phyloP scores from a whole-genome alignment of 805 yeast genomes.

The Candida broadrunensis region DNA sequence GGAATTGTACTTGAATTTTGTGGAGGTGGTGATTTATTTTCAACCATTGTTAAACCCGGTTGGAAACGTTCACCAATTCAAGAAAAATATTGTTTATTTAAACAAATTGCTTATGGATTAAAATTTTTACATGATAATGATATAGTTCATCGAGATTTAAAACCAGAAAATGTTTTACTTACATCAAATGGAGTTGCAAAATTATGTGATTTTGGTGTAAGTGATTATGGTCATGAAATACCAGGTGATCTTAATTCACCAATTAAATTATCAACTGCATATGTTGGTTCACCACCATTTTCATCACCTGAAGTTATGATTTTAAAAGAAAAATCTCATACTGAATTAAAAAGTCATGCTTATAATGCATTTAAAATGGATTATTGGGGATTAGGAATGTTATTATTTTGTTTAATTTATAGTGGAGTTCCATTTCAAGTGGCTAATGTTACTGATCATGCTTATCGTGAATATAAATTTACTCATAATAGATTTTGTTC shows the following conservation, averaged over 20 bases:
- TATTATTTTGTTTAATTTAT: constrained; percentile 58
- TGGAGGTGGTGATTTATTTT: constrained; percentile 59
- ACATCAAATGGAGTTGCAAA: constrained; percentile 60
- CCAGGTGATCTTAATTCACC: constrained; percentile 48
- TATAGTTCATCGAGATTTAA: constrained; percentile 69
- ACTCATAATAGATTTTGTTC: constrained; percentile 41
- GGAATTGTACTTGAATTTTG: constrained; percentile 70
- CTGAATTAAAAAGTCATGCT: constrained; percentile 35
- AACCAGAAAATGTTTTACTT: constrained; percentile 71
- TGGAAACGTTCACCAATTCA: constrained; percentile 52
- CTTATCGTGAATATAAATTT: constrained; percentile 53
- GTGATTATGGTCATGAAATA: constrained; percentile 57
- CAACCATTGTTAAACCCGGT: constrained; percentile 50
- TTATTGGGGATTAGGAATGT: constrained; percentile 70
- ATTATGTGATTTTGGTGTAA: constrained; percentile 75
- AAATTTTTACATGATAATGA: constrained; percentile 63
- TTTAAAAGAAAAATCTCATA: constrained; percentile 33
- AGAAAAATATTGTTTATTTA: constrained; percentile 66
- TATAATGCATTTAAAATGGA: constrained; percentile 71
- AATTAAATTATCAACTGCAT: constrained; percentile 38
- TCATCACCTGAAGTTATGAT: constrained; percentile 74
- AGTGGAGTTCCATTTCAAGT: constrained; percentile 59
- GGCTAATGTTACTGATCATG: constrained; percentile 46
- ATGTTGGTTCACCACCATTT: constrained; percentile 80
- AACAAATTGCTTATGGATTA: constrained; percentile 63